A percentile compares a stretch with the other conserved stretches of the same genome.
These are phyloP conservation scores for Debaryomyces tyrocola DNA, from an alignment of 805 yeast genomes.

Conservation along the genomic window DNA sequence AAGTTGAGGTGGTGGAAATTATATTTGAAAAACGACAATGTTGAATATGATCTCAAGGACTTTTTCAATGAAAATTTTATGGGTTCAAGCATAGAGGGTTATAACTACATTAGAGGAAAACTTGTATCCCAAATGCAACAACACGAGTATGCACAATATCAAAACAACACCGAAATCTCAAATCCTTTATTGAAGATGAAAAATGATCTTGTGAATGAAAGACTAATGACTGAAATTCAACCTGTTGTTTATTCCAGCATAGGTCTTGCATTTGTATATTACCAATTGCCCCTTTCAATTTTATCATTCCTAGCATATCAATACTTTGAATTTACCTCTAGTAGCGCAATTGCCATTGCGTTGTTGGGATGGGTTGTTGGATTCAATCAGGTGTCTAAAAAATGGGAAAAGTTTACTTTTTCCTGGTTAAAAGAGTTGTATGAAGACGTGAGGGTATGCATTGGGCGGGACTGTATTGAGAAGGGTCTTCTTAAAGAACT, in stretches of 20 bases:
- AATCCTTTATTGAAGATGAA: slow-evolving; percentile 35
- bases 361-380: slow-evolving; percentile 42
- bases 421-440: slow-evolving; percentile 29
- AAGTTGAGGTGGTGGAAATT: slow-evolving; percentile 42
- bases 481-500: slow-evolving; percentile 37
- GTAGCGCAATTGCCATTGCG: slow-evolving; percentile 33
- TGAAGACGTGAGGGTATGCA: slow-evolving; percentile 36
- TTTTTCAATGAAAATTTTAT: slow-evolving; percentile 34
- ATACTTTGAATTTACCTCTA: slow-evolving; percentile 31
- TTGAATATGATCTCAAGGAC: slow-evolving; percentile 43
- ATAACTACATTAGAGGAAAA: slow-evolving; percentile 38
- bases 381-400: slow-evolving; percentile 38
- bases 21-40: slow-evolving; percentile 42
- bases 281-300: slow-evolving; percentile 38
- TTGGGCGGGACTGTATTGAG: slow-evolving; percentile 37
- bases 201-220: slow-evolving; percentile 25
- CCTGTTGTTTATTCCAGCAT: slow-evolving; percentile 33
- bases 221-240: slow-evolving; percentile 34
- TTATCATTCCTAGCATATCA: slow-evolving; percentile 31
- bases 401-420: slow-evolving; percentile 31
- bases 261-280: slow-evolving; percentile 28
- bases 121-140: slow-evolving; percentile 29
- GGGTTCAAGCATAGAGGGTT: slow-evolving; percentile 38
- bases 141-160: slow-evolving; percentile 21
- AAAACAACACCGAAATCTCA: slow-evolving; percentile 5